Conservation (phyloP, 148 eudicot species). For the Rhododendron griersonianum region DNA sequence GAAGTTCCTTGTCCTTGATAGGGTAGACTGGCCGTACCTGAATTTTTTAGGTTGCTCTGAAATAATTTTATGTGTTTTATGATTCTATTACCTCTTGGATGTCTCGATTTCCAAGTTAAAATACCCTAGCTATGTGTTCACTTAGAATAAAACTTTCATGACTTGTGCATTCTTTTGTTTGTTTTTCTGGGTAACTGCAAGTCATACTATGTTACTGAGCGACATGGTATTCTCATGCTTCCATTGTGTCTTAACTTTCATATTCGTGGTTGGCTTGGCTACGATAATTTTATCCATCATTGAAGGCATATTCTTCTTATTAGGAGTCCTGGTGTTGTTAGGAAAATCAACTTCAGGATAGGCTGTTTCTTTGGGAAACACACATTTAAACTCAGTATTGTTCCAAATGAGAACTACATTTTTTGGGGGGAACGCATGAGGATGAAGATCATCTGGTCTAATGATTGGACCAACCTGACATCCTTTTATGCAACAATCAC, state of each 20-base stretch:
- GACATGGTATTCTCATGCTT: neutral
- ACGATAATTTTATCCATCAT: neutral
- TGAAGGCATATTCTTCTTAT: neutral
- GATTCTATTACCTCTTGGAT: neutral
- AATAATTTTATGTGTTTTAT: neutral
- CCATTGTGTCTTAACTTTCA: neutral
- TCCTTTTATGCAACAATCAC: neutral
- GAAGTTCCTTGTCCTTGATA: neutral
- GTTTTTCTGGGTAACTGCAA: neutral
- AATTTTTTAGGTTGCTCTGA: neutral
- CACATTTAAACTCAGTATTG: neutral
- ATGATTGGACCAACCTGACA: neutral
- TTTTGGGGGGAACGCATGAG: neutral
- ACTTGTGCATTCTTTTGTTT: neutral
- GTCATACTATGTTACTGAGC: too few relatives aligned
- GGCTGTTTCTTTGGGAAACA: neutral
- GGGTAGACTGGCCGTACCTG: neutral
- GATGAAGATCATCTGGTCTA: neutral
- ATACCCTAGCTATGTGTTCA: neutral
- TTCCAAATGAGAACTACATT: neutral
- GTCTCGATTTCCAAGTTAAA: neutral
- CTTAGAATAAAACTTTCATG: neutral
- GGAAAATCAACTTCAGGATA: neutral
- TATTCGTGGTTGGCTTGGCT: neutral
- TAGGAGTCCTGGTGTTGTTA: neutral